Percentiles rank a stretch among this genome's conserved stretches.
Evolutionary conservation across 2,329 filamentous ascomycete species (phyloP).

Genomic region (Neopestalotiopsis clavispora): DNA sequence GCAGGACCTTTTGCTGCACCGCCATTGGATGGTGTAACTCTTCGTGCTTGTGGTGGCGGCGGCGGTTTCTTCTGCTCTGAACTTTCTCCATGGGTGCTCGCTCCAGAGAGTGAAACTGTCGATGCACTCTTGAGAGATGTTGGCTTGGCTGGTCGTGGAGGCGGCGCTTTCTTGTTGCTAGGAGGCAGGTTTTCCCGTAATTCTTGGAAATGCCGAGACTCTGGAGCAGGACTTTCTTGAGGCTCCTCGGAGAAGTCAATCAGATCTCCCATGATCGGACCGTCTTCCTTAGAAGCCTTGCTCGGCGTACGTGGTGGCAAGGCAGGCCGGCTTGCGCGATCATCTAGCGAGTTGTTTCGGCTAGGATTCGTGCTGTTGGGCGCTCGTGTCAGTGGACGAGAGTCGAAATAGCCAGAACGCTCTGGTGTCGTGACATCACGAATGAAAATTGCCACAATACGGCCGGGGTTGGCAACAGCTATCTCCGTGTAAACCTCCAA

Average conservation of each 20-base stretch:
- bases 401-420: slow-evolving; percentile 78
- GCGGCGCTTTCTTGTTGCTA: slow-evolving; percentile 41
- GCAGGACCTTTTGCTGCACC: slow-evolving; percentile 25
- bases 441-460: slow-evolving; percentile 88
- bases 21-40: slow-evolving; percentile 29
- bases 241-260: slow-evolving; percentile 66
- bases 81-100: slow-evolving; percentile 18
- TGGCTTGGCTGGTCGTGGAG: slow-evolving; percentile 64
- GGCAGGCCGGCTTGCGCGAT: slow-evolving; percentile 31
- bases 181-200: slow-evolving; percentile 28
- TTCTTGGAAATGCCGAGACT: slow-evolving; percentile 38
- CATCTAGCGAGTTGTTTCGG: slow-evolving; percentile 24
- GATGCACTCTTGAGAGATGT: slow-evolving; percentile 53
- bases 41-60: slow-evolving; percentile 42
- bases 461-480: slow-evolving; percentile 80
- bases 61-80: slow-evolving; percentile 29
- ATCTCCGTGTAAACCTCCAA: slow-evolving; percentile 96
- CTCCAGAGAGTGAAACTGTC: slow-evolving; percentile 22
- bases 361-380: slow-evolving; percentile 23
- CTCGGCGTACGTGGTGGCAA: slow-evolving; percentile 38
- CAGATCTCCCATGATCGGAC: slow-evolving; percentile 58
- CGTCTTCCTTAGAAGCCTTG: slow-evolving; percentile 31
- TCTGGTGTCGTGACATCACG: slow-evolving; percentile 89
- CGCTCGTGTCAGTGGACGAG: slow-evolving; percentile 42
- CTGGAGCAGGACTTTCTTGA: slow-evolving; percentile 40